Conservation (phyloP, 768 basidiomycete species). For the Astraeus odoratus region DNA sequence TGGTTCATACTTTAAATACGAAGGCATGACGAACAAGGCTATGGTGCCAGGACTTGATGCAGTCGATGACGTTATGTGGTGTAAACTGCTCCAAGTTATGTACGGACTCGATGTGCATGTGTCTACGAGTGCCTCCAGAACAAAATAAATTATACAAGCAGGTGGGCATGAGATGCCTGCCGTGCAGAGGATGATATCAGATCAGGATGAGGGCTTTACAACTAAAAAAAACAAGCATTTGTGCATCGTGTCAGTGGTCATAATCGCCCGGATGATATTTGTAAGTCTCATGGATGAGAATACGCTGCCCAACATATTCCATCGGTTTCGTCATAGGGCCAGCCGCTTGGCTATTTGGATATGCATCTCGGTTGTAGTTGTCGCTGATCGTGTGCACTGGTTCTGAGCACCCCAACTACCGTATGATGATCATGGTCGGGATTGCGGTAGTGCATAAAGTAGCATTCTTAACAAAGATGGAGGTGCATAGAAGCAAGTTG, state of each 20-base stretch:
- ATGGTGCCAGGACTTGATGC: too few species aligned
- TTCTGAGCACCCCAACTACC: constrained; percentile 93
- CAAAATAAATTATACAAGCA: too few species aligned
- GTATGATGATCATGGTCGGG: constrained; percentile 99
- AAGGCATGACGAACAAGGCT: too few species aligned
- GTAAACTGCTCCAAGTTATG: too few species aligned
- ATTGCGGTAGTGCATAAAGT: constrained; percentile 96
- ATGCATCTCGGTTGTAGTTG: constrained; percentile 94
- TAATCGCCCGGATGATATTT: constrained; percentile 76
- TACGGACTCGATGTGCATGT: too few species aligned
- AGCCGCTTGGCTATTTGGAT: constrained; percentile 87
- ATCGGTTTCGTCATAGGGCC: constrained; percentile 69
- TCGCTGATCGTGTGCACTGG: constrained; percentile 96
- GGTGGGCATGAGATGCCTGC: too few species aligned
- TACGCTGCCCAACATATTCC: constrained; percentile 78
- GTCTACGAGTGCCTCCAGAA: too few species aligned
- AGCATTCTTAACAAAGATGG: constrained; percentile 99
- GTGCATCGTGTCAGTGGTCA: constrained; percentile 88
- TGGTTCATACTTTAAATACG: too few species aligned
- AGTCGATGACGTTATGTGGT: too few species aligned
- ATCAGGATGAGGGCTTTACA: too few species aligned
- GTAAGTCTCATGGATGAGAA: constrained; percentile 49
- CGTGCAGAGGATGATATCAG: too few species aligned
- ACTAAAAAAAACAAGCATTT: constrained; percentile 92
- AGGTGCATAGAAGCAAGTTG: constrained; percentile 83